A percentile compares a stretch with the other conserved stretches of the same genome.
Evolutionary conservation across 805 yeast species (phyloP).

Genomic region (Candida vaughaniae): DNA sequence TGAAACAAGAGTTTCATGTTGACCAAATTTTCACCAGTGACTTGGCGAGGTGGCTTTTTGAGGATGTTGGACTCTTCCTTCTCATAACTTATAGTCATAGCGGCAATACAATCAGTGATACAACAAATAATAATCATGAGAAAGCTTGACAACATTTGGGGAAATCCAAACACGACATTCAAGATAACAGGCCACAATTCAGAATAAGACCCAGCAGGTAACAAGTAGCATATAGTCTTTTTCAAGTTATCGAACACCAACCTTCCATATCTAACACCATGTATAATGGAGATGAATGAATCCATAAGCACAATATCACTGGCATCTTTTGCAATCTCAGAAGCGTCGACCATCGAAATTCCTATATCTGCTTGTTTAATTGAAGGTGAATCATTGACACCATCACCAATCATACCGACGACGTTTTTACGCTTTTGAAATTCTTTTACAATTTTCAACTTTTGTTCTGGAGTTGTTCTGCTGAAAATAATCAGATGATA

Average conservation of each 20-base stretch:
- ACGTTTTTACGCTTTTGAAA: conserved; percentile 33
- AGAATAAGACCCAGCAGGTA: conserved; percentile 54
- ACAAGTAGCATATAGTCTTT: conserved; percentile 45
- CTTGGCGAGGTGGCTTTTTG: conserved; percentile 40
- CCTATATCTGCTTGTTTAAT: conserved; percentile 36
- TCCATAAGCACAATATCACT: conserved; percentile 31
- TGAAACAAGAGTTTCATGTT: conserved; percentile 40
- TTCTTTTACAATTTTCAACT: conserved; percentile 47
- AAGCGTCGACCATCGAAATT: conserved; percentile 26
- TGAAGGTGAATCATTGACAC: conserved; percentile 36
- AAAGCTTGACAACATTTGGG: conserved; percentile 49
- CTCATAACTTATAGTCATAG: conserved; percentile 46
- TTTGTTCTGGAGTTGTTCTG: conserved; percentile 50
- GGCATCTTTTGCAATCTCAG: conserved; percentile 39
- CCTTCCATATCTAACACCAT: conserved; percentile 42
- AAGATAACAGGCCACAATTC: conserved; percentile 52
- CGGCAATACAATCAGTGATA: conserved; percentile 47
- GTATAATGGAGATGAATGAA: conserved; percentile 25
- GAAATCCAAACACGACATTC: conserved; percentile 49
- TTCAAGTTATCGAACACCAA: conserved; percentile 49
- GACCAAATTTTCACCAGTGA: conserved; percentile 41
- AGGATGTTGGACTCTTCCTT: conserved; percentile 43
- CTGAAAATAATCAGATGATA: conserved; percentile 42
- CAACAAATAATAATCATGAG: conserved; percentile 51
- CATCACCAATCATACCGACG: conserved; percentile 39